These are phyloP conservation scores for Cladochytrium replicatum DNA, from an alignment of 192 early-diverging fungal species.

Conservation along the genomic window DNA sequence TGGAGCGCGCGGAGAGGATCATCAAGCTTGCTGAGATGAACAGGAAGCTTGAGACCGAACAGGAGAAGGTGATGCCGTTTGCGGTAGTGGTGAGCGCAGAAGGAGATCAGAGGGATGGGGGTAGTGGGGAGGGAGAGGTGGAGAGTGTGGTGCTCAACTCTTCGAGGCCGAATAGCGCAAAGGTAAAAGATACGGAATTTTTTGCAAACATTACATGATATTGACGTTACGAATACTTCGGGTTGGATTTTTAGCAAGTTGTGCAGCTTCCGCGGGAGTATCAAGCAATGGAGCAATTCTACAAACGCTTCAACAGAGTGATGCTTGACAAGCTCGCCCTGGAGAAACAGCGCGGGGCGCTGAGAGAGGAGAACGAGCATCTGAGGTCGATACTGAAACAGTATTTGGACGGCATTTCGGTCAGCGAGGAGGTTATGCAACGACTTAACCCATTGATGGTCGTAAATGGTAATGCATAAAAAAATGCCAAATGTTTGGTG, in stretches of 20 bases:
- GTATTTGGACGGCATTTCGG: conserved; percentile 50
- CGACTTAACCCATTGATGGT: conserved; percentile 46
- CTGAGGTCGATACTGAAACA: conserved; percentile 43
- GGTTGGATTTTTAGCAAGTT: conserved; percentile 8
- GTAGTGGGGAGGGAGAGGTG: too few species aligned
- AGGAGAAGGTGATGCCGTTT: conserved; percentile 46
- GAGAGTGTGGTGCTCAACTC: too few species aligned
- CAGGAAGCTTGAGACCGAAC: conserved; percentile 49
- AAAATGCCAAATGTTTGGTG: not conserved
- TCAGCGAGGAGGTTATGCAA: conserved; percentile 38
- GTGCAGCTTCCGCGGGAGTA: conserved; percentile 33
- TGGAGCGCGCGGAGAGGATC: conserved; percentile 49
- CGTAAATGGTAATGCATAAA: conserved; percentile 42
- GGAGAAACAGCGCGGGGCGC: conserved; percentile 24
- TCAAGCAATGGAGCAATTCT: conserved; percentile 45
- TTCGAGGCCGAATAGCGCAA: too few species aligned
- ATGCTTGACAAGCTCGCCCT: conserved; percentile 39
- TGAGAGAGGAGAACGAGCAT: conserved; percentile 43
- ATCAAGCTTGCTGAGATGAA: conserved; percentile 56
- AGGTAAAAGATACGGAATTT: not conserved
- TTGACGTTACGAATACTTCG: conserved; percentile 5
- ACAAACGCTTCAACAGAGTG: conserved; percentile 52
- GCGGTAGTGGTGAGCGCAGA: too few species aligned
- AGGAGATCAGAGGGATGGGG: too few species aligned
- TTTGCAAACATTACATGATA: not conserved